phyloP scores from a whole-genome alignment of 139 green algal species.

The Asterochloris sp. region DNA sequence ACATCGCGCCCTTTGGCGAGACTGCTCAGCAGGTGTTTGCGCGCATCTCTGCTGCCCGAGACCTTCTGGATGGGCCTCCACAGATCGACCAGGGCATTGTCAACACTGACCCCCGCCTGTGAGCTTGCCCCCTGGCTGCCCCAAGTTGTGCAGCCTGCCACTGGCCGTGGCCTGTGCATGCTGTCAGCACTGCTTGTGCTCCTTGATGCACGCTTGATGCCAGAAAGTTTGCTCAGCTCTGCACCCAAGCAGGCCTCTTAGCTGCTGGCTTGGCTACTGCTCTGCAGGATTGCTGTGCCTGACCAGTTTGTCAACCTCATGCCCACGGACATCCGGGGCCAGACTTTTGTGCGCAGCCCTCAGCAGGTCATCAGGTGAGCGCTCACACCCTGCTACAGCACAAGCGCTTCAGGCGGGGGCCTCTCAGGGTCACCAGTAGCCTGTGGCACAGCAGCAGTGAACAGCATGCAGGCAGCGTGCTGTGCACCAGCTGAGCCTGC shows the following conservation, averaged over 20 bases:
- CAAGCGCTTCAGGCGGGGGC: background rate
- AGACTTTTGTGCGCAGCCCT: conserved; percentile 32
- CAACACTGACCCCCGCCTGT: conserved; percentile 24
- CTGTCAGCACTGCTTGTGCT: background rate
- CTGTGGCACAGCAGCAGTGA: background rate
- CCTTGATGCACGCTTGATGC: background rate
- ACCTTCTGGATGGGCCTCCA: conserved; percentile 23
- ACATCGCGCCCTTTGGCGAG: conserved; percentile 27
- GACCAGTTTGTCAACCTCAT: conserved; percentile 25
- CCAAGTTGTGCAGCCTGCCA: too few relatives aligned
- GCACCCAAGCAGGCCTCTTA: too few relatives aligned
- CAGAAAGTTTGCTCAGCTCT: too few relatives aligned
- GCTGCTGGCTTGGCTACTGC: too few relatives aligned
- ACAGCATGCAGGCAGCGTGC: background rate
- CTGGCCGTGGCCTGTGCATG: background rate
- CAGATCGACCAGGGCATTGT: conserved; percentile 23
- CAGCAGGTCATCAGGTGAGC: conserved; percentile 18
- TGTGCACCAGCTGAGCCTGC: background rate
- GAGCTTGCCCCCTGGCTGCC: too few relatives aligned
- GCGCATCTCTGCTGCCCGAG: conserved; percentile 24
- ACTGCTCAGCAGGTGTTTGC: conserved; percentile 33
- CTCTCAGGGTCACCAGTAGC: background rate
- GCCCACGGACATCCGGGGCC: conserved; percentile 33
- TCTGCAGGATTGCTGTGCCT: conserved; percentile 24
- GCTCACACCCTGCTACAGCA: too few relatives aligned